These are phyloP conservation scores for Candida hispaniensis DNA, from an alignment of 805 yeast species.

Conservation along the genomic window DNA sequence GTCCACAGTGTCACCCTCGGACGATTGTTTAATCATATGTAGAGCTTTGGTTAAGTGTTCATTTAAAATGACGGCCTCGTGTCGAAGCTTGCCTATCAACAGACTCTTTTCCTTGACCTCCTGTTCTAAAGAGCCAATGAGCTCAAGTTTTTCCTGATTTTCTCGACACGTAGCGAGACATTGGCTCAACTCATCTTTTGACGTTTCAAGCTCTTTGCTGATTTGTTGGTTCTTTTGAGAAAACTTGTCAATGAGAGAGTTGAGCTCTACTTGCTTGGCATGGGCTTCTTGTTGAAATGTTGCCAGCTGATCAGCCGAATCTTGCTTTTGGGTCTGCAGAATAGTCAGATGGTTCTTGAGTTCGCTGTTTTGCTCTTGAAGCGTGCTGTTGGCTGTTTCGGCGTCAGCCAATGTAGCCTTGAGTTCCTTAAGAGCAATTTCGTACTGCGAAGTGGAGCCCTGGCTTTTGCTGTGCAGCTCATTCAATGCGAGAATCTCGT, in stretches of 20 bases:
- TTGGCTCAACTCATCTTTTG: conserved; percentile 22
- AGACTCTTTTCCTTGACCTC: conserved; percentile 62
- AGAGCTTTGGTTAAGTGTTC: conserved; percentile 94
- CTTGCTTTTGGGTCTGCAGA: conserved; percentile 2
- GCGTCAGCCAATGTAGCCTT: conserved; percentile 1
- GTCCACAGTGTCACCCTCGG: conserved; percentile 69
- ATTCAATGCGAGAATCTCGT: conserved; percentile 18
- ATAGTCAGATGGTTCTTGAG: conserved; percentile 2
- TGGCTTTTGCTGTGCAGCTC: conserved; percentile 7
- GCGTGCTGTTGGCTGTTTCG: too few species aligned
- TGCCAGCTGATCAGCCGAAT: neutral
- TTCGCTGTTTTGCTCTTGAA: conserved; percentile 1
- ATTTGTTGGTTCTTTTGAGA: conserved; percentile 19
- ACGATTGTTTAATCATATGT: conserved; percentile 67
- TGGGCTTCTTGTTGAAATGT: neutral
- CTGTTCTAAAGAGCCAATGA: conserved; percentile 35
- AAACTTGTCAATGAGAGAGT: conserved; percentile 2
- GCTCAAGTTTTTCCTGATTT: conserved; percentile 29
- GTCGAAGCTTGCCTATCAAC: conserved; percentile 80
- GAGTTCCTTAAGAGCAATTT: conserved; percentile 27
- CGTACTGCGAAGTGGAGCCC: conserved; percentile 23
- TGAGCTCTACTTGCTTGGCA: conserved; percentile 5
- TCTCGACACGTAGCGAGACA: conserved; percentile 21
- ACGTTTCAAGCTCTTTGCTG: conserved; percentile 19
- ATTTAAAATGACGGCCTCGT: conserved; percentile 85